Conservation (phyloP, 352 stramenopile genomes). For the Phytopythium helicoides region DNA sequence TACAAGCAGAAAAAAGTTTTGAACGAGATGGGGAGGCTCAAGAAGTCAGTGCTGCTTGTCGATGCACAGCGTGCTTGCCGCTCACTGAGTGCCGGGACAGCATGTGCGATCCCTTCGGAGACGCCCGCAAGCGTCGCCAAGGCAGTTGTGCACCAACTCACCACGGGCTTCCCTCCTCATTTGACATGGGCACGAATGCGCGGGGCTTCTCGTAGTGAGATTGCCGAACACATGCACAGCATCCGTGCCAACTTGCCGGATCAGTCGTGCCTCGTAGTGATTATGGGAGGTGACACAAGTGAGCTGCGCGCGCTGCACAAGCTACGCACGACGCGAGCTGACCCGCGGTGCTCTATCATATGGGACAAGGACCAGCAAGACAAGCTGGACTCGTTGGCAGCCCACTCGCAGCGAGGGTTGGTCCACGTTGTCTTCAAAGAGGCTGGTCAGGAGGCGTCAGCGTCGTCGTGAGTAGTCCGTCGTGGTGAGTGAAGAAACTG, state of each 20-base stretch:
- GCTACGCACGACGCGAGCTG: constrained; percentile 66
- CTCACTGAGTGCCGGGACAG: constrained; percentile 56
- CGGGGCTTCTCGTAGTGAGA: constrained; percentile 36
- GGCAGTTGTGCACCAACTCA: constrained; percentile 73
- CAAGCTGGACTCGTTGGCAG: constrained; percentile 45
- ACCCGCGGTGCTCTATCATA: constrained; percentile 69
- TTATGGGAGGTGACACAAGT: constrained; percentile 46
- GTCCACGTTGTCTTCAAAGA: constrained; percentile 57
- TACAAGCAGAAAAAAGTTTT: constrained; percentile 81
- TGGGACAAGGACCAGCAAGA: constrained; percentile 78
- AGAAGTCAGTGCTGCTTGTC: constrained; percentile 80
- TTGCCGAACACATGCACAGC: constrained; percentile 26
- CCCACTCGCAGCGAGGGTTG: constrained; percentile 50
- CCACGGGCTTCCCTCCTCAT: constrained; percentile 74
- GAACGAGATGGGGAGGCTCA: constrained; percentile 57
- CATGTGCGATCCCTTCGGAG: constrained; percentile 60
- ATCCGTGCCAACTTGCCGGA: constrained; percentile 49
- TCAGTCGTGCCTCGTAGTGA: constrained; percentile 56
- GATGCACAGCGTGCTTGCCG: constrained; percentile 64
- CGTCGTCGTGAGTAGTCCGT: neutral
- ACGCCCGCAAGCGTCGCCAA: constrained; percentile 40
- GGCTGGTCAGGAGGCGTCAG: neutral
- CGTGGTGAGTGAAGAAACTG: too few species aligned
- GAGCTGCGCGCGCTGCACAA: constrained; percentile 74
- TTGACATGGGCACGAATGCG: constrained; percentile 76